Percentiles rank a stretch among this genome's conserved stretches.
Conservation (phyloP, 306 rosid genomes). For the Cicer bijugum region DNA sequence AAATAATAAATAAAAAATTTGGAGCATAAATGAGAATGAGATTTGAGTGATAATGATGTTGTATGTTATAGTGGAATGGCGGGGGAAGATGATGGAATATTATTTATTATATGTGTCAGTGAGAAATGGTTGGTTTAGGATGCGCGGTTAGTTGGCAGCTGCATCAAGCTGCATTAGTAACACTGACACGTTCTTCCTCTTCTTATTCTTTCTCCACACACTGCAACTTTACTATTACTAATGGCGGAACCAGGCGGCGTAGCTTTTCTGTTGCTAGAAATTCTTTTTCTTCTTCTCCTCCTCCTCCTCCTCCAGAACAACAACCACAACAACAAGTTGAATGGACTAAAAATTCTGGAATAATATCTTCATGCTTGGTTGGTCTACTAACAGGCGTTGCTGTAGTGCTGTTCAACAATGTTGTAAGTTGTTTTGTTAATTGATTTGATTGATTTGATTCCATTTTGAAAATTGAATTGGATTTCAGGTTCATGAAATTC, state of each 20-base stretch:
- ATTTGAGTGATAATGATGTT: too few species aligned
- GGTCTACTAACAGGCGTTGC: conserved; percentile 90
- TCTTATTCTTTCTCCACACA: not conserved
- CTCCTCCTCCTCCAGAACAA: not conserved
- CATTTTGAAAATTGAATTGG: not conserved
- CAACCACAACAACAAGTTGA: conserved; percentile 18
- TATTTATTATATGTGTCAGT: not conserved
- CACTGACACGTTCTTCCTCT: not conserved
- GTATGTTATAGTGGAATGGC: conserved; percentile 2
- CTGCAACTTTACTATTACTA: conserved; percentile 11
- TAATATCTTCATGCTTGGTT: conserved; percentile 74
- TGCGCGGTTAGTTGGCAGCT: conserved; percentile 40
- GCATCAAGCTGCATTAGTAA: conserved; percentile 19
- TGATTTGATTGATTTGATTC: not conserved
- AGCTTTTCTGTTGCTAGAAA: not conserved
- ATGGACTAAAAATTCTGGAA: conserved; percentile 57
- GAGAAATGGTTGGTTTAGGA: conserved; percentile 59
- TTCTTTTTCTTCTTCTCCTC: not conserved
- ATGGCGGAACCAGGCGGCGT: conserved; percentile 12
- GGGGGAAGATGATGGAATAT: not conserved
- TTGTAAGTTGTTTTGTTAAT: conserved; percentile 46
- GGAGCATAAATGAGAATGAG: too few species aligned
- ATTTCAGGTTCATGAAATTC: conserved; percentile 76
- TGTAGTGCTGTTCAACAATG: conserved; percentile 75
- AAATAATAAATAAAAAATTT: too few species aligned